Base-by-base conservation (phyloP, 2,329 filamentous ascomycete genomes). In the Calonectria naviculata region DNA sequence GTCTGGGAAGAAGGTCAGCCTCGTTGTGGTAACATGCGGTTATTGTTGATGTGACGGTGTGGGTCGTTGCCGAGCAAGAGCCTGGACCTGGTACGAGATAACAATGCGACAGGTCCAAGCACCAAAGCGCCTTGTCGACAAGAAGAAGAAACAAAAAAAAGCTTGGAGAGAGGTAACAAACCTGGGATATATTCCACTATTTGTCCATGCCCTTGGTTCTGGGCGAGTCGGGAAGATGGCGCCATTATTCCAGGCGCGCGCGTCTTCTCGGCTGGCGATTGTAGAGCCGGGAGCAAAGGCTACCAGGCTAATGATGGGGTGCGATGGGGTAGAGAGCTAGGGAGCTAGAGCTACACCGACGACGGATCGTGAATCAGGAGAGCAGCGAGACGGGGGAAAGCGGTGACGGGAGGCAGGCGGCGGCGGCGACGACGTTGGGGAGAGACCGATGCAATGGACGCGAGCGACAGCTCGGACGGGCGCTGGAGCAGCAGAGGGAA, bases 101-200 rank as follows among this genome's bases (percentile, higher is more conserved):
- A 77, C 71, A 77, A 80, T 82, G 80, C 78, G 82, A 81, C 77
- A 83, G 78, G 67, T 49, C 67, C 47, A 46, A 72, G 52, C 64
- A 44, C 65, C 71, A 65, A 72, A 65, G 19, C 41, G 62, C 66
- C 65, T 71, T 72, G 62, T 60, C 1, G 21, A 24, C 52, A 21
- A 17, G 31, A n/a, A 17, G 13, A 24, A 24, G n/a, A 34, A 58
- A n/a, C 15, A 38, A 31, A 73, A 38, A 61, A 44, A 66, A 46
- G 63, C 73, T 69, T 29, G 60, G 29, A 62, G 34, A 54, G 64
- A 54, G 34, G 71, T 70, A 24, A 64, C 90, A 80, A 88, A 97
- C 95, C 94, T 87, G 95, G 94, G 79, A 98, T 97, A 84, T 98
- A 98, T 87, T 98, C 95, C 81, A 98, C 95, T 78, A 98, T 92